phyloP scores from a whole-genome alignment of 1,139 yeast genomes.

The Pichia sp. region DNA sequence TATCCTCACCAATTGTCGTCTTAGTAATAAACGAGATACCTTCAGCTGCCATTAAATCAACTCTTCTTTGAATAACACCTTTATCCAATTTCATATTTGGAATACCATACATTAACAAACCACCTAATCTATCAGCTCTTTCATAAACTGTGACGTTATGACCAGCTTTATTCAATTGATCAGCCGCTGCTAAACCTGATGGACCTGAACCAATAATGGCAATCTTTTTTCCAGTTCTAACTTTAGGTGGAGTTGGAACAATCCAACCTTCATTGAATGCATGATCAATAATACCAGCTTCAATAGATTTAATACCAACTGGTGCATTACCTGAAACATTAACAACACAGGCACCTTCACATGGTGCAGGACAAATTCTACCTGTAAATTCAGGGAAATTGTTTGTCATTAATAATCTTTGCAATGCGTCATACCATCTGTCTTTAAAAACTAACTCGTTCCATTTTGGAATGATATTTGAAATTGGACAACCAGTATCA shows the following conservation, averaged over 20 bases:
- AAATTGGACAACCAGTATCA: conserved; percentile 96
- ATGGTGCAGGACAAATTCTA: conserved; percentile 98
- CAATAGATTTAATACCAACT: conserved; percentile 93
- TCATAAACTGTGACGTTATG: conserved; percentile 88
- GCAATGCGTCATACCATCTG: conserved; percentile 92
- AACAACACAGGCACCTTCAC: conserved; percentile 96
- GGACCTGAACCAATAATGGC: conserved; percentile 97
- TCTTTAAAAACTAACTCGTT: conserved; percentile 93
- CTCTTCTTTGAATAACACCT: conserved; percentile 85
- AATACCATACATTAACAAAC: conserved; percentile 96
- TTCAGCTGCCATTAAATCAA: conserved; percentile 84
- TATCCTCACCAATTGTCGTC: conserved; percentile 79
- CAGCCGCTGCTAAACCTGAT: conserved; percentile 93
- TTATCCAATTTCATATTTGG: conserved; percentile 98
- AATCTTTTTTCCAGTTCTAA: conserved; percentile 76
- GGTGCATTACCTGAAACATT: conserved; percentile 87
- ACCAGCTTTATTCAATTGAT: conserved; percentile 94
- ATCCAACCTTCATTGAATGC: conserved; percentile 98
- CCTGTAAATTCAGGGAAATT: conserved; percentile 99
- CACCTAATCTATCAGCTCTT: conserved; percentile 94
- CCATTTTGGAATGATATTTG: conserved; percentile 97
- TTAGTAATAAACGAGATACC: conserved; percentile 76
- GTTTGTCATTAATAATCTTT: conserved; percentile 89
- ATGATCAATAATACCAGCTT: conserved; percentile 92
- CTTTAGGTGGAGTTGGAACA: conserved; percentile 69